Evolutionary conservation across 345 rosid genomes (phyloP), one percentile per base, ranked within the genome.

Genomic region (Populus nigra): DNA sequence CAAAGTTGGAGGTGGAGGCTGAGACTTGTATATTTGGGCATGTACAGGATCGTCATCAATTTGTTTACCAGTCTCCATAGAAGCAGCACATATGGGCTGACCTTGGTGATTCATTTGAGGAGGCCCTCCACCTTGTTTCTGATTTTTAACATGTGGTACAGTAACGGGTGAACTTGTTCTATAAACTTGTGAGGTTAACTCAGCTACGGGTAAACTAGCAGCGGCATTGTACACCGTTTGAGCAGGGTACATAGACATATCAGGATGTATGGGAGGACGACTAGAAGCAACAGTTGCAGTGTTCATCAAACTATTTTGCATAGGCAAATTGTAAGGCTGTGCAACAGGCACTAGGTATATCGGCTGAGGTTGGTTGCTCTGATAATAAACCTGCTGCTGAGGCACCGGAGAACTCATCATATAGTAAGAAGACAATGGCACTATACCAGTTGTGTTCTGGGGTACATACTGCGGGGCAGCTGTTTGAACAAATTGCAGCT

Each of bases 21-120:
- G 96, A 79, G 98, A 84, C 85, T 94, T 90, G 84, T 92, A 94
- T 77, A 94, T 90, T 77, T 84, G 97, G 69, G 87, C 83, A 68
- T 81, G 88, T 22, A 84, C 79, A 72, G 85, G 84, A 38, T 92
- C 92, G 18, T 90, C 93, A 36, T 86, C 90, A 71, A 79, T 76
- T 76, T 88, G 85, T 20, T 77, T 82, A 70, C 74, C 72, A 76
- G 70, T 76, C 76, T 89, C 92, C 76, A 74, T 27, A 16, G 83
- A 71, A 79, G 86, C 80, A 72, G 66, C 77, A 72, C 73, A 85
- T 53, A 79, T 27, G 68, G 86, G 74, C 80, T 78, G 87, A 83
- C 82, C 73, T 66, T 83, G 86, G 70, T 74, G 73, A 61, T 76
- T 88, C 63, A 73, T 78, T 86, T 76, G 87, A 67, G 82, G 79